phyloP scores from a whole-genome alignment of 192 early-diverging fungal genomes.

The Backusella liffmaniae region DNA sequence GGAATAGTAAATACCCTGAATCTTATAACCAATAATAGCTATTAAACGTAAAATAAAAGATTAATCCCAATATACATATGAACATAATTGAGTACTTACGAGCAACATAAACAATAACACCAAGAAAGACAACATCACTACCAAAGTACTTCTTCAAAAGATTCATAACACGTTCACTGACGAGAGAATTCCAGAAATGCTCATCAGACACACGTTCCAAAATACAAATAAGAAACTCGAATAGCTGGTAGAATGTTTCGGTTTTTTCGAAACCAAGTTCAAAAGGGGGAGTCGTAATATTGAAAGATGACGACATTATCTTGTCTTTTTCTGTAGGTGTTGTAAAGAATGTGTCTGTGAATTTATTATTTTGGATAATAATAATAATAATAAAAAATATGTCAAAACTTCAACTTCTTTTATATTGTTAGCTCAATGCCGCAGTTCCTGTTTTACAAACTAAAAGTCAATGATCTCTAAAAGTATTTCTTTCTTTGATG shows the following conservation, averaged over 20 bases:
- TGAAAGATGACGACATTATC: not conserved
- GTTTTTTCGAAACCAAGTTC: not conserved
- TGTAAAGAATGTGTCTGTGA: not conserved
- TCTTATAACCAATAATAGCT: constrained; percentile 10
- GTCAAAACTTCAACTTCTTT: not conserved
- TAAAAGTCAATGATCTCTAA: not conserved
- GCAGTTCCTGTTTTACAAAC: not conserved
- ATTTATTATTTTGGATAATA: not conserved
- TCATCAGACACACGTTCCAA: constrained; percentile 14
- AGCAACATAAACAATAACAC: constrained; percentile 19
- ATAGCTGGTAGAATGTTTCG: not conserved
- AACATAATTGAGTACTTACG: constrained; percentile 11
- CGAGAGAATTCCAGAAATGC: constrained; percentile 11
- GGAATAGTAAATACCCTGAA: not conserved
- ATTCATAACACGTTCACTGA: constrained; percentile 15
- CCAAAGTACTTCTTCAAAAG: constrained; percentile 16
- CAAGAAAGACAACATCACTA: constrained; percentile 24
- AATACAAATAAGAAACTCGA: not conserved
- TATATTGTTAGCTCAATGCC: not conserved
- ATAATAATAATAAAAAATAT: not conserved
- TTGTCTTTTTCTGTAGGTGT: not conserved
- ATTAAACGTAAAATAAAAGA: not conserved
- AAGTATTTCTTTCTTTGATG: not conserved
- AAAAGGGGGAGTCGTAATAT: not conserved
- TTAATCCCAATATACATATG: not conserved